These are phyloP conservation scores for Pittosporum tobira DNA, from an alignment of 129 eudicot genomes.

Conservation along the genomic window DNA sequence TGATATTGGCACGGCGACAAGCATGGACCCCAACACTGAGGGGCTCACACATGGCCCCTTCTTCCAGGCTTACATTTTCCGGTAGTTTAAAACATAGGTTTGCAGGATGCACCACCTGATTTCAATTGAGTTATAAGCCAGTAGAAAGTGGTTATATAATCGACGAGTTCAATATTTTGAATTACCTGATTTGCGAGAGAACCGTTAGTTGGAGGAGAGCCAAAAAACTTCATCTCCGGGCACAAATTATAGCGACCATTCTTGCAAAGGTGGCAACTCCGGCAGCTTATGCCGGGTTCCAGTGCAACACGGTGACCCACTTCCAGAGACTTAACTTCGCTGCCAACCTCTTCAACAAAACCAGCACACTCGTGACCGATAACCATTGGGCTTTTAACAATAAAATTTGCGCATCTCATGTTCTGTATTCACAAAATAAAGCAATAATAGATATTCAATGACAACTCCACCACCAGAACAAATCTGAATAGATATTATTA, in stretches of 20 bases:
- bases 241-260: conserved; percentile 42
- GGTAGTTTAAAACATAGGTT: conserved; percentile 42
- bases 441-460: not conserved
- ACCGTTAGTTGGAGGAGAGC: conserved; percentile 45
- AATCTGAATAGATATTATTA: not conserved
- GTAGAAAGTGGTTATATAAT: not conserved
- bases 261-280: conserved; percentile 31
- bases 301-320: conserved; percentile 53
- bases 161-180: not conserved
- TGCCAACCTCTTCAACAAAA: conserved; percentile 37
- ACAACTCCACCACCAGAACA: not conserved
- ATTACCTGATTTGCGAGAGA: conserved; percentile 44
- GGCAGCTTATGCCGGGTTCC: conserved; percentile 49
- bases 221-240: conserved; percentile 35
- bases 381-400: conserved; percentile 49
- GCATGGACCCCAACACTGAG: conserved; percentile 45
- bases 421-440: conserved; percentile 18
- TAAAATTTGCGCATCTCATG: conserved; percentile 35
- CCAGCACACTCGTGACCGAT: conserved; percentile 60
- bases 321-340: conserved; percentile 25
- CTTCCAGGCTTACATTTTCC: conserved; percentile 44
- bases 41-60: conserved; percentile 62
- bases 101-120: conserved; percentile 49
- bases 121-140: not conserved
- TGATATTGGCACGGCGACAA: conserved; percentile 35